Evolutionary conservation across 1,139 yeast genomes (phyloP), one percentile per base, ranked within the genome.

Genomic region (Protomyces inundatus): DNA sequence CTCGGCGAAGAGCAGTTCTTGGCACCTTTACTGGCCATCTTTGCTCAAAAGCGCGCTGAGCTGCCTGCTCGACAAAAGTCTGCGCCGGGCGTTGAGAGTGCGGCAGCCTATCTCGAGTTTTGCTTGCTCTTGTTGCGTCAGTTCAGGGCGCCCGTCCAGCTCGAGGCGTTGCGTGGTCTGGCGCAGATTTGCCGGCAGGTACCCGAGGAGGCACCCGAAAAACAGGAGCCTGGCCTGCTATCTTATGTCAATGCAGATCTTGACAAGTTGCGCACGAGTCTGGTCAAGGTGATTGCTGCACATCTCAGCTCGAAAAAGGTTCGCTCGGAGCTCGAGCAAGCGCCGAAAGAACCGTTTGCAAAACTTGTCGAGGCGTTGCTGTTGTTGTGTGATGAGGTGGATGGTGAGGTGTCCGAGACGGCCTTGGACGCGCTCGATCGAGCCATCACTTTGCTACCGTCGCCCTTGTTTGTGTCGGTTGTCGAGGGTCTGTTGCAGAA

Each of bases 21-120:
- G 69, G 89, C 88, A 69, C 79, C 88, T 61, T 81, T 93, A 57
- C 75, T 91, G 69, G 86, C 89, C 71, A 80, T 93, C 70, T 81
- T 91, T 70, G 93, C 95, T 32, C 86, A 37, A 42, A 77, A 81
- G 60, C 90, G 90, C 73, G 88, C 91, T 70, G 90, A 86, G 54
- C 72, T 79, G 46, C 91, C 86, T 68, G 79, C 84, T 50, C 74
- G 80, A 54, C 63, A 65, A 6, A 79, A 78, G 64, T 35, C 56
- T 32, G 62, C 56, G 3, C 48, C 48, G 16, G 48, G 48, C n/a
- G 48, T 42, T 6, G 77, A 75, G 30, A 77, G 68, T 84, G 69
- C 76, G 51, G 77, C 88, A 65, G 80, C 84, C 54, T 93, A 86
- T 73, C 82, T 88, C 6, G 64, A 64, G 30, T 65, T 65, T 50